Evolutionary conservation across 2,329 filamentous ascomycete genomes (phyloP), one percentile per base, ranked within the genome.

Genomic region (Orbilia quercus): DNA sequence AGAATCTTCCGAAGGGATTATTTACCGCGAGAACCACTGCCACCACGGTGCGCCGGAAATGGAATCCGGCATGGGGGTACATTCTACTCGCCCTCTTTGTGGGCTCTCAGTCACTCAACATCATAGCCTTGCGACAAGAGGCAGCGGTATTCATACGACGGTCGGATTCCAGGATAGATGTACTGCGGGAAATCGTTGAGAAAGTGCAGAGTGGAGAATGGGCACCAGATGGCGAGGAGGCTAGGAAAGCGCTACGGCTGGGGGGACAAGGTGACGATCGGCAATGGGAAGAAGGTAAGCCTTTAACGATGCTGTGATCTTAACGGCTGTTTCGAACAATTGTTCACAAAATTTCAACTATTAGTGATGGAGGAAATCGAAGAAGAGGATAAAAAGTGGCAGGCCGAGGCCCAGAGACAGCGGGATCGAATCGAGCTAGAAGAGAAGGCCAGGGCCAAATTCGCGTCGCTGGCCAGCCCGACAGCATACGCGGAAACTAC

Each of bases 101-200:
- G 75, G 96, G 96, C 2, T 96, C 92, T 74, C 96, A 97, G 84
- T 91, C 94, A 12, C 97, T 99, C 77, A 91, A 97, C 78, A 91
- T 95, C 85, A 89, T 99, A 78, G 85, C 88, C 36, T 80, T 98
- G 77, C 90, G 89, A 77, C 91, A 90, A 77, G 89, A 93, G 55
- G 90, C 89, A 78, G 84, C 85, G 31, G 87, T 88, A 7, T 93
- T 90, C 77, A 87, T 85, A 78, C 87, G 93, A 55, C 88, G 88
- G 76, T 89, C 92, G 3, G 91, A 96, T 77, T 88, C 91, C 5
- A 90, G 91, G 79, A 90, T 99, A 75, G 86, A 85, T 1, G 79
- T 92, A 28, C 81, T 99, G 70, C 86, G 87, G 40, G 94, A 96
- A 78, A 88, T 92, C 0, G 84, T 93, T 20, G 87, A 89, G 77